A percentile compares a stretch with the other conserved stretches of the same genome.
Conservation (phyloP, 176 grass and related monocot genomes). For the Rhipidocladum racemiflorum region DNA sequence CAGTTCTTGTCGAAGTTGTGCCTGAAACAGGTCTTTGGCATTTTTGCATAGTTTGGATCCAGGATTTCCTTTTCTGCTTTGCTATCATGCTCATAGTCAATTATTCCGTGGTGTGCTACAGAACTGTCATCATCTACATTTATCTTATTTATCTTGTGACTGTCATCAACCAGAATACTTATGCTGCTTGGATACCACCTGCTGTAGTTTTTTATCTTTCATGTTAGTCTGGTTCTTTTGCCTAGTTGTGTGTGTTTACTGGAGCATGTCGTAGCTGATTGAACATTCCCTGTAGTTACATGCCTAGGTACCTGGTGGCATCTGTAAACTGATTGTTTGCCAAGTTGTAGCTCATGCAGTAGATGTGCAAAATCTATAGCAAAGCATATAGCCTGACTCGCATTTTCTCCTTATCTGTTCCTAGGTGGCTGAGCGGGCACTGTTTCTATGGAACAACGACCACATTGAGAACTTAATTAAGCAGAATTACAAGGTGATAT, state of each 20-base stretch:
- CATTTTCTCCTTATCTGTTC: slow-evolving; percentile 26
- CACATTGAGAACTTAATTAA: slow-evolving; percentile 91
- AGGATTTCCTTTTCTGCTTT: slow-evolving; percentile 3
- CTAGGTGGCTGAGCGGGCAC: slow-evolving; percentile 89
- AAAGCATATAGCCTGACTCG: slow-evolving; percentile 18
- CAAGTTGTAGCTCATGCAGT: background rate
- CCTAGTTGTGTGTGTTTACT: background rate
- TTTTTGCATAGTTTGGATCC: background rate
- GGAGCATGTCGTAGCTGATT: background rate
- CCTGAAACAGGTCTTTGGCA: slow-evolving; percentile 7
- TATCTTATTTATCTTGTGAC: background rate
- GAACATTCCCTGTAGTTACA: background rate
- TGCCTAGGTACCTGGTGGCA: background rate
- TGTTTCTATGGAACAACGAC: slow-evolving; percentile 99
- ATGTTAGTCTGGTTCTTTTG: slow-evolving; percentile 11
- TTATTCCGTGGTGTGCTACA: background rate
- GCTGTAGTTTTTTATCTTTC: background rate
- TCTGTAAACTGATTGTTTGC: background rate
- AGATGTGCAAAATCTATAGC: background rate
- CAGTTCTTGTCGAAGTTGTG: background rate
- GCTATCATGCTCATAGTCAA: background rate
- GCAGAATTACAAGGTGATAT: slow-evolving; percentile 85
- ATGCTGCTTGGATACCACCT: background rate
- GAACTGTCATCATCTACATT: background rate
- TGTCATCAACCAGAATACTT: background rate